phyloP scores from a whole-genome alignment of 2,329 filamentous ascomycete genomes.

The Diaporthe vaccinii region DNA sequence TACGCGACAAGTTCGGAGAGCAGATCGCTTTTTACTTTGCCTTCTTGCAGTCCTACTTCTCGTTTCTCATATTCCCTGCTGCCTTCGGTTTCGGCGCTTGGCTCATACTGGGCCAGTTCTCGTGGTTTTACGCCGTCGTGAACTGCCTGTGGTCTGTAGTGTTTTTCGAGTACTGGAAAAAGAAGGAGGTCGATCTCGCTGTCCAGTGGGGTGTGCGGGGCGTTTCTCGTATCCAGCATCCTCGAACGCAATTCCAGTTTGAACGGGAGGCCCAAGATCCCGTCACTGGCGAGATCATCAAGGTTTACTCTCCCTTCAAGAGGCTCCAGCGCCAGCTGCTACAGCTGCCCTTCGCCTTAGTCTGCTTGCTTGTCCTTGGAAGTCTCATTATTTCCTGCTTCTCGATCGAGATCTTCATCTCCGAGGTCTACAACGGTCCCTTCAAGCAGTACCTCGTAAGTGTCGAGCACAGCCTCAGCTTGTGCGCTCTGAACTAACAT shows the following conservation, averaged over 20 bases:
- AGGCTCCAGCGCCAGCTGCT: slow-evolving; percentile 82
- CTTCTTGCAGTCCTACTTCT: slow-evolving; percentile 91
- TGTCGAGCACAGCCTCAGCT: slow-evolving; percentile 23
- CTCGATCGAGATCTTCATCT: slow-evolving; percentile 94
- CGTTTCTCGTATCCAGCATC: slow-evolving; percentile 84
- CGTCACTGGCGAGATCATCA: slow-evolving; percentile 83
- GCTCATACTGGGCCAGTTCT: slow-evolving; percentile 88
- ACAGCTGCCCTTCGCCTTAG: slow-evolving; percentile 86
- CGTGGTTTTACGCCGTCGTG: slow-evolving; percentile 81
- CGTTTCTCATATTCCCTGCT: slow-evolving; percentile 86
- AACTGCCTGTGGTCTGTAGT: slow-evolving; percentile 89
- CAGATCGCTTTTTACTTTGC: slow-evolving; percentile 96
- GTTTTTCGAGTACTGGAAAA: slow-evolving; percentile 97
- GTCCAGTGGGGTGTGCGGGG: slow-evolving; percentile 91
- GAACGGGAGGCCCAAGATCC: slow-evolving; percentile 84
- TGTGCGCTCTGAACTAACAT: slow-evolving; percentile 33
- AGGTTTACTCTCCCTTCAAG: slow-evolving; percentile 81
- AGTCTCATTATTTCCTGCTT: slow-evolving; percentile 89
- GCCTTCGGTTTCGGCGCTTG: slow-evolving; percentile 82
- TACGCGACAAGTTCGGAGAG: slow-evolving; percentile 83
- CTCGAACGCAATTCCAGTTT: slow-evolving; percentile 82
- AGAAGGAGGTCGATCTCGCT: slow-evolving; percentile 87
- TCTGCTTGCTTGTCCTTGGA: slow-evolving; percentile 80
- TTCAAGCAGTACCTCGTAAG: slow-evolving; percentile 86
- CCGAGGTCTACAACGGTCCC: slow-evolving; percentile 91